A percentile compares a stretch with the other conserved stretches of the same genome.
Evolutionary conservation across 805 yeast species (phyloP).

Genomic region (Lipomyces orientalis): DNA sequence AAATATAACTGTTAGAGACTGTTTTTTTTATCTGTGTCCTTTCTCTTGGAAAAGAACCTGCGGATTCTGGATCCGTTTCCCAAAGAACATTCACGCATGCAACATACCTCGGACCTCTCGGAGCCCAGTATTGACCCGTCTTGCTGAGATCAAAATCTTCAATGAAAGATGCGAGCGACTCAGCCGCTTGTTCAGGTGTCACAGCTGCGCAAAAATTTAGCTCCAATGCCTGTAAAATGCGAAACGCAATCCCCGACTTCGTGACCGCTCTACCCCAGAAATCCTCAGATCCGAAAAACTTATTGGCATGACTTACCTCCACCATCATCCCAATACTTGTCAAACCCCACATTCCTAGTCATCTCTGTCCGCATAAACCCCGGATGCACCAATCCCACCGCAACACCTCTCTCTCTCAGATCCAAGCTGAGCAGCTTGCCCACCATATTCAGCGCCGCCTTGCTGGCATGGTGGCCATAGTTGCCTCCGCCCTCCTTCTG

Average conservation of each 20-base stretch:
- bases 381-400: neutral
- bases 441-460: neutral
- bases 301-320: neutral
- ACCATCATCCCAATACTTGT: neutral
- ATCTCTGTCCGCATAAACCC: neutral
- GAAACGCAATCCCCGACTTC: too few species aligned
- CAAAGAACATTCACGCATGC: neutral
- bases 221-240: too few species aligned
- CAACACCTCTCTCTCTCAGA: neutral
- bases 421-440: slow-evolving; percentile 1
- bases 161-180: neutral
- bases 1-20: neutral
- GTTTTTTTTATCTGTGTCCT: neutral
- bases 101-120: slow-evolving; percentile 1
- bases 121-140: slow-evolving; percentile 1
- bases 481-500: neutral
- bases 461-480: slow-evolving; percentile 1
- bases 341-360: neutral
- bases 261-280: neutral
- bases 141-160: neutral
- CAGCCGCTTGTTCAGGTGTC: neutral
- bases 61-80: neutral
- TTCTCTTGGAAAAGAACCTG: neutral
- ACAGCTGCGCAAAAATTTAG: slow-evolving; percentile 3
- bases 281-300: neutral